Conservation (phyloP, 192 early-diverging fungal genomes). For the Haplosporangium gracile region DNA sequence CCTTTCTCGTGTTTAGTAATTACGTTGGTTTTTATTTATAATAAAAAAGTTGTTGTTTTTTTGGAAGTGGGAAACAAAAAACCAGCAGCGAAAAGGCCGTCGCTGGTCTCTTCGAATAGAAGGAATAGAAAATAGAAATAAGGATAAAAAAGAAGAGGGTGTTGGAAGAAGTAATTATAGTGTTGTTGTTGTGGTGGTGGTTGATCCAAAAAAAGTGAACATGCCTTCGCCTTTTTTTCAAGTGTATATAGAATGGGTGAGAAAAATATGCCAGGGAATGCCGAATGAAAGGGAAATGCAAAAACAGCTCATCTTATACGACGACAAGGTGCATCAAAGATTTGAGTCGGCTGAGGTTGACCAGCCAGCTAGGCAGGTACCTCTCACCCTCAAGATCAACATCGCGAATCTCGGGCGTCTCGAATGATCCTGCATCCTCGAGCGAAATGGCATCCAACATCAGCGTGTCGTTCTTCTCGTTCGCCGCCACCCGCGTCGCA, state of each 20-base stretch:
- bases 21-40: not conserved
- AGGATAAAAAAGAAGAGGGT: not conserved
- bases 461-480: conserved; percentile 91
- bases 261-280: conserved; percentile 2
- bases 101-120: not conserved
- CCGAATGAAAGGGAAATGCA: not conserved
- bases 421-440: conserved; percentile 72
- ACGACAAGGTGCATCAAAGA: conserved; percentile 53
- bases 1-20: not conserved
- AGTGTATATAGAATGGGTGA: not conserved
- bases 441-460: conserved; percentile 85
- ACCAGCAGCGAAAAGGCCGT: not conserved
- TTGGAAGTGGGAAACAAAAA: not conserved
- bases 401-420: conserved; percentile 65
- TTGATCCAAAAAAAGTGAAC: conserved; percentile 6
- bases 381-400: conserved; percentile 52
- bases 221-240: conserved; percentile 4
- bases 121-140: not conserved
- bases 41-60: not conserved
- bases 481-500: conserved; percentile 82
- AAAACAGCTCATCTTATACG: conserved; percentile 22
- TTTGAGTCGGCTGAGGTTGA: conserved; percentile 49
- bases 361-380: conserved; percentile 63
- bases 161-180: not conserved
- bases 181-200: not conserved